Evolutionary conservation across 2,329 filamentous ascomycete species (phyloP), one percentile per base, ranked within the genome.

Genomic region (Alternaria brassicicola): DNA sequence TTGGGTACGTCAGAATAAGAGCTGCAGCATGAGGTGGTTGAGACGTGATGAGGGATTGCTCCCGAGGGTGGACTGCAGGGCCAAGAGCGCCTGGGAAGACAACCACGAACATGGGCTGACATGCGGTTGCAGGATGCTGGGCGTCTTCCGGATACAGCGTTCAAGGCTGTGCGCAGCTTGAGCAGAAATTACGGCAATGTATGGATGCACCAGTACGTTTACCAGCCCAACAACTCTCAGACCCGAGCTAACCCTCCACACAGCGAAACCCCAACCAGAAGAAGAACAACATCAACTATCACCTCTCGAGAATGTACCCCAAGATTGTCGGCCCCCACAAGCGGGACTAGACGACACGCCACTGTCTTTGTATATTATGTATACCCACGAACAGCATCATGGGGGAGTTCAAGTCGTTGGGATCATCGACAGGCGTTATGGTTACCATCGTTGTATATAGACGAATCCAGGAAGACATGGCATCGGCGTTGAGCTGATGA

Each of bases 231-330:
- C 12, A 6, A 25, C 26, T n/a, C 15, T 13, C 21, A 25, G 10
- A 48, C 36, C 19, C 3, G 3, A 19, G 38, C 61, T 66, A 49
- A 69, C 60, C 38, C 28, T 39, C 38, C 55, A 23, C 57, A 61
- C 74, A 89, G 87, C 86, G 83, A 83, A 78, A 84, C 46, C 78
- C 78, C 63, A 78, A 80, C 54, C 76, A 79, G 64, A 86, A 86
- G 75, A 92, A 89, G 81, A 94, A 88, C 77, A 87, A 86, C 64
- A 93, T 98, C 86, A 98, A 98, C 81, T 93, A 93, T 83, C 93
- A 97, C 77, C 82, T 98, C 41, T 85, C 86, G 66, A 87, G 95
- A 71, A 86, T 91, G 81, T 90, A 89, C 70, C 87, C 88, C 13
- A 87, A 89, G 76, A 82, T 96, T 82, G 85, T 89, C 80, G 85